Base-by-base conservation (phyloP, 768 basidiomycete genomes). In the Mycena chlorophos region DNA sequence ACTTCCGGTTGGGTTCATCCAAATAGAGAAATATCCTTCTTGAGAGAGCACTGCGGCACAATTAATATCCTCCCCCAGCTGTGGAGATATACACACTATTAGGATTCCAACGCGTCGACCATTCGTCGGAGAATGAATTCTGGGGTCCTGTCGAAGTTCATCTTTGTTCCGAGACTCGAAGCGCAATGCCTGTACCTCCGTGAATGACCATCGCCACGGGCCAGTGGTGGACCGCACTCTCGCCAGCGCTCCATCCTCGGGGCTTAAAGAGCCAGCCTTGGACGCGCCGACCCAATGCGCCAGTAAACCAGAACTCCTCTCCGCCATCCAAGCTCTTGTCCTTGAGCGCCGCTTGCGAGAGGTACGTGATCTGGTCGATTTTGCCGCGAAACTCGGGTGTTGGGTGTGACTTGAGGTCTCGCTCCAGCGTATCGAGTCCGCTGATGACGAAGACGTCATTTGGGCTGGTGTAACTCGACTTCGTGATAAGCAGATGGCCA, bases 51-150 rank as follows among this genome's bases (percentile, higher is more conserved):
- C 85, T 89, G 40, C 53, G 5, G 34, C 23, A 26, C 27, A 22
- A 34, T 14, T 45, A 38, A 38, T 39, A 43, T 16, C 13, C 20
- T 8, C 19, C 5, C 14, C 39, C 16, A 12, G 52, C 5, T 23
- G 22, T 26, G 25, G 5, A 46, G 40, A 52, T 17, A 55, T 54
- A 55, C 3, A 23, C 8, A 89, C 89, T 78, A 63, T 92, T 90
- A 0, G 87, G 89, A 71, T 97, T 98, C 95, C 95, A 96, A 51
- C 92, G 77, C 25, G 85, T 94, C 2, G 85, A 88, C 95, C 95
- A 51, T 37, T 30, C 17, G 17, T 2, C 16, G 1, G 45, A 31
- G 30, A 12, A 25, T 14, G 20, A 25, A 2, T 16, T 6, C 27
- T 20, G 13, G 23, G 28, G n/a, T 3, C 13, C 31, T 25, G 19